Percentiles rank a stretch among this genome's conserved stretches.
Evolutionary conservation across 441 rosid genomes (phyloP).

Genomic region (Macaranga tanarius): DNA sequence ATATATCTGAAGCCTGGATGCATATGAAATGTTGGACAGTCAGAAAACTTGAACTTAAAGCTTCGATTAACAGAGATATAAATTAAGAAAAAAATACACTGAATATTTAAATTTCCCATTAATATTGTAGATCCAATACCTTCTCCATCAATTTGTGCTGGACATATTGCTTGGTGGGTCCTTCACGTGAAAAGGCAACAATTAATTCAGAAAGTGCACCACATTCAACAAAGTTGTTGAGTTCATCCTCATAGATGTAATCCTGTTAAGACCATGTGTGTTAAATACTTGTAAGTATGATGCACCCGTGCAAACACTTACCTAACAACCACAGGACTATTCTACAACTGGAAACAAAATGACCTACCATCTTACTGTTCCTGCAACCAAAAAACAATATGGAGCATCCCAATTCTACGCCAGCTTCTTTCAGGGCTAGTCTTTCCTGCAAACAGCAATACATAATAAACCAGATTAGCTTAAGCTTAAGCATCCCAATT

Average conservation of each 20-base stretch:
- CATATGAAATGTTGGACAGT: neutral
- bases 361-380: slow-evolving; percentile 68
- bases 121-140: slow-evolving; percentile 42
- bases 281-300: neutral
- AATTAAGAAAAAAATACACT: neutral
- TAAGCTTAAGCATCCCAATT: neutral
- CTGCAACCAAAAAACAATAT: slow-evolving; percentile 96
- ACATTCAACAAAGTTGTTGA: slow-evolving; percentile 54
- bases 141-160: slow-evolving; percentile 92
- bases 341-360: slow-evolving; percentile 5
- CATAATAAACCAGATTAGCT: neutral
- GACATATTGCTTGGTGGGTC: slow-evolving; percentile 89
- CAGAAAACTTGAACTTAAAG: neutral
- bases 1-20: slow-evolving; percentile 53
- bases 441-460: slow-evolving; percentile 62
- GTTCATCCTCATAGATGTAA: slow-evolving; percentile 88
- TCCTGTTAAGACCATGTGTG: slow-evolving; percentile 47
- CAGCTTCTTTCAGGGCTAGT: slow-evolving; percentile 69
- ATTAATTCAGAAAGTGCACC: slow-evolving; percentile 87
- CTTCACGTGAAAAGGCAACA: slow-evolving; percentile 94
- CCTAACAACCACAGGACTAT: slow-evolving; percentile 9
- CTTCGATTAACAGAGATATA: neutral
- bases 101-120: neutral
- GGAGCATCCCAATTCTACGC: slow-evolving; percentile 77
- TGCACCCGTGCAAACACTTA: neutral